Percentiles rank a stretch among this genome's conserved stretches.
These are phyloP conservation scores for Hericium coralloides DNA, from an alignment of 768 basidiomycete genomes.

Conservation along the genomic window DNA sequence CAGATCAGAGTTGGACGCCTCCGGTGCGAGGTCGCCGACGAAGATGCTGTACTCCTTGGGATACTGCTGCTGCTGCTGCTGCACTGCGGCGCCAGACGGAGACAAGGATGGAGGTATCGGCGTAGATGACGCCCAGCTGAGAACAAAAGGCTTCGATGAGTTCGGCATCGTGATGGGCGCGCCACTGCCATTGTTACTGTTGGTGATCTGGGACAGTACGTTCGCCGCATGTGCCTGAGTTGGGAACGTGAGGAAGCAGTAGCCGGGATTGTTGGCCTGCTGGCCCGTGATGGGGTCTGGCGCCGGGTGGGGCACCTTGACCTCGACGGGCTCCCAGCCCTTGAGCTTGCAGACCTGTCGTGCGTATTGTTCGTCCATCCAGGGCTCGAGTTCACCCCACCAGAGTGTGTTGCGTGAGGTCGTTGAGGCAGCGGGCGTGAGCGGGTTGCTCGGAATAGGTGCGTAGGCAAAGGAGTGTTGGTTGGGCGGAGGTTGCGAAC, in stretches of 20 bases:
- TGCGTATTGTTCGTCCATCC: conserved; percentile 97
- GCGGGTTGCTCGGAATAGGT: conserved; percentile 19
- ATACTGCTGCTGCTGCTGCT: conserved; percentile 43
- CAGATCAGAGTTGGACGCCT: conserved; percentile 92
- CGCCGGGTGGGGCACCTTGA: conserved; percentile 61
- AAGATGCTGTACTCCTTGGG: conserved; percentile 91
- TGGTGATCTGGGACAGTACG: conserved; percentile 60
- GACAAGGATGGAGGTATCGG: conserved; percentile 24
- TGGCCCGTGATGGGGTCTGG: conserved; percentile 50
- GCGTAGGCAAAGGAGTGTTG: conserved; percentile 19
- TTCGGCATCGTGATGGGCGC: conserved; percentile 72
- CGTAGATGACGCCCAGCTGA: conserved; percentile 61
- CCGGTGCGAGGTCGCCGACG: conserved; percentile 88
- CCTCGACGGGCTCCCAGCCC: conserved; percentile 74
- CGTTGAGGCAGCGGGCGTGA: conserved; percentile 18
- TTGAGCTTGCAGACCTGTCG: conserved; percentile 80
- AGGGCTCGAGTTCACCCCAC: conserved; percentile 86
- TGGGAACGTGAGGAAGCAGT: conserved; percentile 83
- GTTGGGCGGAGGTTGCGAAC: conserved; percentile 9
- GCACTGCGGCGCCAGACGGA: conserved; percentile 27
- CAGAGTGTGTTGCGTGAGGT: conserved; percentile 56
- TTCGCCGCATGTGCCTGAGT: conserved; percentile 58
- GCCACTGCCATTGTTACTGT: conserved; percentile 30
- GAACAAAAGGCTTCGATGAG: conserved; percentile 69
- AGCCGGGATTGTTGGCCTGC: conserved; percentile 77